A percentile compares a stretch with the other conserved stretches of the same genome.
These are phyloP conservation scores for Ceriops zippeliana DNA, from an alignment of 345 rosid species.

Conservation along the genomic window DNA sequence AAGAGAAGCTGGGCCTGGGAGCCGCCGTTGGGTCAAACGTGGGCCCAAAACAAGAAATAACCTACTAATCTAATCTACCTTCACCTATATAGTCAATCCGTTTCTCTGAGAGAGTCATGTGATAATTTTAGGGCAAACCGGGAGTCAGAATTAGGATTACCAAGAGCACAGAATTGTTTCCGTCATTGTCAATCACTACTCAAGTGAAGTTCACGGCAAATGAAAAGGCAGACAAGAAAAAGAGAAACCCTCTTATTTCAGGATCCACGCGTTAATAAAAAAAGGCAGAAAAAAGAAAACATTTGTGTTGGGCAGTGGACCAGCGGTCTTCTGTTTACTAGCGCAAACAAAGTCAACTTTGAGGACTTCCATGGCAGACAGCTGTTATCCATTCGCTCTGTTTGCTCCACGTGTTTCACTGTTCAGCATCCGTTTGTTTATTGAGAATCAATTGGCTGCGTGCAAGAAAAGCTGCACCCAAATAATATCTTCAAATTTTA, in stretches of 20 bases:
- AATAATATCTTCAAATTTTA: too few relatives aligned
- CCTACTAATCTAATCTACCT: too few relatives aligned
- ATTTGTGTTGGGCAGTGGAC: not conserved
- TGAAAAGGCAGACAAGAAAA: too few relatives aligned
- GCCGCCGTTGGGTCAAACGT: too few relatives aligned
- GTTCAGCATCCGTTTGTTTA: not conserved
- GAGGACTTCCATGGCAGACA: conserved; percentile 16
- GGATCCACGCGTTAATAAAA: too few relatives aligned
- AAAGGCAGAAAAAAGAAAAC: not conserved
- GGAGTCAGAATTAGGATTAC: too few relatives aligned
- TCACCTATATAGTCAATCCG: too few relatives aligned
- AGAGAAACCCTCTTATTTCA: too few relatives aligned
- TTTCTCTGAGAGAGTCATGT: too few relatives aligned
- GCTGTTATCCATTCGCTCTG: conserved; percentile 15
- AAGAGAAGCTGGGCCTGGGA: too few relatives aligned
- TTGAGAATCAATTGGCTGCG: not conserved
- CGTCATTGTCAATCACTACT: not conserved
- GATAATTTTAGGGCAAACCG: too few relatives aligned
- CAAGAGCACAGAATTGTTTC: not conserved
- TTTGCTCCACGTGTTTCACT: not conserved
- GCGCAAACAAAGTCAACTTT: conserved; percentile 10
- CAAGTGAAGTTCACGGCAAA: not conserved
- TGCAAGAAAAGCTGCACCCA: not conserved
- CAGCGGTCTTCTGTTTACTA: not conserved
- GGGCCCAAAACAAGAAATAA: too few relatives aligned